Percentiles rank a stretch among this genome's conserved stretches.
These are phyloP conservation scores for Globisporangium takayamanum DNA, from an alignment of 352 stramenopile genomes.

Conservation along the genomic window DNA sequence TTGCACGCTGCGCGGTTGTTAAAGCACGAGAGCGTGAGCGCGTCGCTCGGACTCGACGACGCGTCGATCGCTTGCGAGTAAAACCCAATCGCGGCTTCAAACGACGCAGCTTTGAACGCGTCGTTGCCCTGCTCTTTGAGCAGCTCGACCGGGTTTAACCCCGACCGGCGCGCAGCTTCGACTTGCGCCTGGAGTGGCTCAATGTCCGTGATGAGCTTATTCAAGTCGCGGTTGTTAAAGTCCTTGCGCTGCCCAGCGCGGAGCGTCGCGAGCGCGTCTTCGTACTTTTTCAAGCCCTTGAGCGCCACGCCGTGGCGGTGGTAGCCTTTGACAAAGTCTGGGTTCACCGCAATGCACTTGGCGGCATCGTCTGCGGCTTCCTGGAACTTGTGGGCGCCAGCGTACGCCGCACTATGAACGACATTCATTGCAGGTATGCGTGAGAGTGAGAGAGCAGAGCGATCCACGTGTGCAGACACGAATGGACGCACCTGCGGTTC, in stretches of 20 bases:
- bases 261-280: constrained; percentile 69
- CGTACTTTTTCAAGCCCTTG: constrained; percentile 82
- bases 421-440: background rate
- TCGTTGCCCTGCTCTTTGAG: constrained; percentile 94
- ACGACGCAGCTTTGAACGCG: constrained; percentile 87
- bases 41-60: constrained; percentile 56
- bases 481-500: constrained; percentile 71
- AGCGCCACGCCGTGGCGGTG: constrained; percentile 91
- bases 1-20: constrained; percentile 95
- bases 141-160: constrained; percentile 78
- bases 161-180: constrained; percentile 55
- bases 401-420: constrained; percentile 52
- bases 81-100: constrained; percentile 89
- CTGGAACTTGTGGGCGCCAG: constrained; percentile 54
- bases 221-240: constrained; percentile 84
- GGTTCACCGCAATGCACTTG: constrained; percentile 89
- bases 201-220: constrained; percentile 73
- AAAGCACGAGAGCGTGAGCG: constrained; percentile 90
- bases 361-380: constrained; percentile 85
- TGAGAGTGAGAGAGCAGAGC: background rate
- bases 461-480: background rate
- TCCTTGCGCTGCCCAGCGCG: constrained; percentile 68
- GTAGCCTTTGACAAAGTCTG: constrained; percentile 94
- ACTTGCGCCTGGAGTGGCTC: constrained; percentile 68
- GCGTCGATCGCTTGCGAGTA: constrained; percentile 92